phyloP scores from a whole-genome alignment of 306 rosid genomes.

The Adenanthera pavonina region DNA sequence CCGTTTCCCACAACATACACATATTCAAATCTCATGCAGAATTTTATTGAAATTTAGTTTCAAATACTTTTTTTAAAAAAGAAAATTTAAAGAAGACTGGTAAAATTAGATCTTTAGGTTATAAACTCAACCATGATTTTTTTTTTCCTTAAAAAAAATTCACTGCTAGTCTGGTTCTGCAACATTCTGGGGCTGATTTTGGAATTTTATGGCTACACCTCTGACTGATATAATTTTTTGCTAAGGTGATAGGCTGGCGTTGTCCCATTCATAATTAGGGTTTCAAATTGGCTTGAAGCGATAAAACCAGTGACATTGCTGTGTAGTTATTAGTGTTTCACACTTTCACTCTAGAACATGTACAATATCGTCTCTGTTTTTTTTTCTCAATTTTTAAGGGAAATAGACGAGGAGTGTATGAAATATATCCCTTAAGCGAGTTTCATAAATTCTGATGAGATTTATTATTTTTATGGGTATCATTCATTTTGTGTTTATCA shows the following conservation, averaged over 20 bases:
- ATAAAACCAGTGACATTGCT: not conserved
- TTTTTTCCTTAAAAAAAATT: no score
- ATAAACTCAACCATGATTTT: no score
- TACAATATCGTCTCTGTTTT: no score
- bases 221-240: not conserved
- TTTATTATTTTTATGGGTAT: no score
- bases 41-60: not conserved
- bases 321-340: not conserved
- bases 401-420: no score
- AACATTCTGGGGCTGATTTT: not conserved
- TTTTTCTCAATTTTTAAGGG: no score
- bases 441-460: no score
- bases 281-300: not conserved
- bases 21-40: slow-evolving; percentile 19
- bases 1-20: not conserved
- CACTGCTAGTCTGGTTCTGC: not conserved
- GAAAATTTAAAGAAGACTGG: no score
- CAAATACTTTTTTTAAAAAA: no score
- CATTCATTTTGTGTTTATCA: no score
- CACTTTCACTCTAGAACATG: not conserved
- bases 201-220: not conserved
- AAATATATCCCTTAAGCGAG: no score
- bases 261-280: not conserved
- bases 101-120: not conserved
- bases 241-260: slow-evolving; percentile 11